phyloP scores from a whole-genome alignment of 1,284 basidiomycete species.

The Irpex lacteus region DNA sequence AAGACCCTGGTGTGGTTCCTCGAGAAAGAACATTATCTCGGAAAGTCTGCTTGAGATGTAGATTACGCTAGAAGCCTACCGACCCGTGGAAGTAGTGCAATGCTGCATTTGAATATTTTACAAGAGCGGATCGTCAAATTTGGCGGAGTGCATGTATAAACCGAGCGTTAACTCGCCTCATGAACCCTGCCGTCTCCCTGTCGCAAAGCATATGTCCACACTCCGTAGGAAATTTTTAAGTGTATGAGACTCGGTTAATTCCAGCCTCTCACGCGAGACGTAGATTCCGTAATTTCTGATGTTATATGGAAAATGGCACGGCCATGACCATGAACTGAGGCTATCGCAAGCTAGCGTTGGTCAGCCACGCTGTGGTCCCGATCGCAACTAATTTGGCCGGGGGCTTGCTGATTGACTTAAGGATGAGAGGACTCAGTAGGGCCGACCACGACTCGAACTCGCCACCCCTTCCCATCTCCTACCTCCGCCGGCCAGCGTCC shows the following conservation, averaged over 20 bases:
- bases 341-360: not conserved
- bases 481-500: constrained; percentile 62
- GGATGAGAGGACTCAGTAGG: constrained; percentile 1
- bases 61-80: not conserved
- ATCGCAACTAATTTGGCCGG: constrained; percentile 11
- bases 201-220: not conserved
- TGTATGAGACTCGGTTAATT: not conserved
- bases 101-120: not conserved
- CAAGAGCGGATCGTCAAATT: not conserved
- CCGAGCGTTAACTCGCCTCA: not conserved
- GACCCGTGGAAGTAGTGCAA: not conserved
- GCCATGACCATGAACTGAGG: not conserved
- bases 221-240: not conserved
- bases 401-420: constrained; percentile 16
- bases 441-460: constrained; percentile 3
- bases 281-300: not conserved
- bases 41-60: not conserved
- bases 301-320: not conserved
- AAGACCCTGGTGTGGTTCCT: not conserved
- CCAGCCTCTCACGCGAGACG: not conserved
- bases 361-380: constrained; percentile 9
- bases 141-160: not conserved
- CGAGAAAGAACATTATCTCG: not conserved
- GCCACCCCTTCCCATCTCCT: constrained; percentile 34
- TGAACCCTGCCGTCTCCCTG: not conserved